A percentile compares a stretch with the other conserved stretches of the same genome.
Conservation (phyloP, 139 green algal species). For the Klebsormidium nitens region DNA sequence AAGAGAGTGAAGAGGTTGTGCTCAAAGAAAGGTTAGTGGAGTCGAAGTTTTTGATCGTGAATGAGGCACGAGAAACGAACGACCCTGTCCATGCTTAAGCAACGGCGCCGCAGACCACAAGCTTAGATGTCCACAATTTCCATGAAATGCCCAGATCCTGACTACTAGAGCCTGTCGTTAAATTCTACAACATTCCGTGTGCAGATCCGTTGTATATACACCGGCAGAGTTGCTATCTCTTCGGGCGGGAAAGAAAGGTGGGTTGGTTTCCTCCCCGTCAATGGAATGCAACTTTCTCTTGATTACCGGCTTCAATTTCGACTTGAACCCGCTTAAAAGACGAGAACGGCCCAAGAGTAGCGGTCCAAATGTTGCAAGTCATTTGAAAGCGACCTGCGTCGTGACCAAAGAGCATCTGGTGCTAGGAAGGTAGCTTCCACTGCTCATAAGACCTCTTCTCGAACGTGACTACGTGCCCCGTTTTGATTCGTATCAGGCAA, state of each 20-base stretch:
- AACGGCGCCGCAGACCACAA: not conserved
- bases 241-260: constrained; percentile 75
- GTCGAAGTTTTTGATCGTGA: not conserved
- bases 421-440: too few species aligned
- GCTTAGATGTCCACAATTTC: not conserved
- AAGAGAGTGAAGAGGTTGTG: constrained; percentile 9
- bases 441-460: too few species aligned
- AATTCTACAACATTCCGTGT: not conserved
- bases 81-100: not conserved
- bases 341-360: too few species aligned
- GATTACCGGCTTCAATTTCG: too few species aligned
- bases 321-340: too few species aligned
- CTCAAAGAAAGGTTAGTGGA: constrained; percentile 6
- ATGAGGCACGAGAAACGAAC: not conserved
- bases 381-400: too few species aligned
- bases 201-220: constrained; percentile 65
- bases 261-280: not conserved
- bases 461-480: too few species aligned
- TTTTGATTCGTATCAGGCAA: too few species aligned
- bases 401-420: too few species aligned
- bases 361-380: too few species aligned
- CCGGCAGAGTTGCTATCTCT: constrained; percentile 70
- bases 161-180: not conserved
- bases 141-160: not conserved
- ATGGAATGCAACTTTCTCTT: too few species aligned